Evolutionary conservation across 345 rosid genomes (phyloP).

Genomic region (Citrus inodora): DNA sequence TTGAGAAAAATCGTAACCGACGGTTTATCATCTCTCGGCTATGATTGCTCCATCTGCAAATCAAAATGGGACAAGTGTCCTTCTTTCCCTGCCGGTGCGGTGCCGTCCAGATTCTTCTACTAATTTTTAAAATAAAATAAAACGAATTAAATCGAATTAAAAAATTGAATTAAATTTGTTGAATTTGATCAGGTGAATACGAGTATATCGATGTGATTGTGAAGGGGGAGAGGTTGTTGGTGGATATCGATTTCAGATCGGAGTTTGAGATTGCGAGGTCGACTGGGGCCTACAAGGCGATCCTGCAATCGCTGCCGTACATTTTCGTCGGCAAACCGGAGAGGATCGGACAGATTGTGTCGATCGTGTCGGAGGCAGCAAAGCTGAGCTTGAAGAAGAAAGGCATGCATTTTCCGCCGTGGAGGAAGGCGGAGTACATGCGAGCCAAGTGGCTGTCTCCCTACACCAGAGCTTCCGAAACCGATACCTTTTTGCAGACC

Average conservation of each 20-base stretch:
- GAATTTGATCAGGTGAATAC: conserved; percentile 60
- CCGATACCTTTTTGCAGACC: conserved; percentile 5
- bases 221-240: conserved; percentile 59
- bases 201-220: conserved; percentile 84
- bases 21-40: conserved; percentile 56
- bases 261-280: conserved; percentile 94
- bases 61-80: conserved; percentile 87
- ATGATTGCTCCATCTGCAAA: conserved; percentile 80
- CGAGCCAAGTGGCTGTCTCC: conserved; percentile 87
- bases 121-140: background rate
- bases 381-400: conserved; percentile 86
- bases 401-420: conserved; percentile 90
- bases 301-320: conserved; percentile 72
- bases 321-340: conserved; percentile 87
- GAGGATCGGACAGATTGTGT: conserved; percentile 72
- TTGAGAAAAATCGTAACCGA: conserved; percentile 60
- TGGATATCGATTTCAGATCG: conserved; percentile 89
- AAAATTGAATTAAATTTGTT: background rate
- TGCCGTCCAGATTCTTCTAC: background rate
- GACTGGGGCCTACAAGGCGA: conserved; percentile 63
- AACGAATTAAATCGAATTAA: background rate
- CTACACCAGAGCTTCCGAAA: conserved; percentile 33
- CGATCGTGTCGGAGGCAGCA: conserved; percentile 82
- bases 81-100: conserved; percentile 71
- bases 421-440: conserved; percentile 92